Conservation (phyloP, 345 rosid genomes). For the Salix udensis region DNA sequence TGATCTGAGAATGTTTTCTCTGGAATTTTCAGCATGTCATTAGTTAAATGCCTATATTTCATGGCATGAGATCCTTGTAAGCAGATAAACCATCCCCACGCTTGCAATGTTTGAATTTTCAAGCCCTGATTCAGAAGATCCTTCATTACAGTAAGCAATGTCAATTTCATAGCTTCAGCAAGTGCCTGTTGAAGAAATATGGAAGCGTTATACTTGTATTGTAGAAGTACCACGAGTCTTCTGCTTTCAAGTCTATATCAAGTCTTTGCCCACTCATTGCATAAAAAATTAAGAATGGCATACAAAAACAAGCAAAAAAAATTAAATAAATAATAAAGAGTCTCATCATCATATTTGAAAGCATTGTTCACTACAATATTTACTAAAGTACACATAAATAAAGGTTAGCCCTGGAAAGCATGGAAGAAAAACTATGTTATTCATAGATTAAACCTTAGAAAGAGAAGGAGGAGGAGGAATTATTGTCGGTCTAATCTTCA, state of each 20-base stretch:
- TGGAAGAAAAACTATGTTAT: neutral
- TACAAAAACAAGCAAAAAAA: neutral
- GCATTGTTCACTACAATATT: neutral
- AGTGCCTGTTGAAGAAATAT: slow-evolving; percentile 35
- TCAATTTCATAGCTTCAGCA: slow-evolving; percentile 37
- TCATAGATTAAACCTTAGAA: slow-evolving; percentile 35
- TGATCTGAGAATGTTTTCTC: slow-evolving; percentile 50
- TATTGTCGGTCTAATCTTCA: slow-evolving; percentile 37
- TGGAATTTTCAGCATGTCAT: slow-evolving; percentile 52
- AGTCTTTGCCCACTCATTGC: neutral
- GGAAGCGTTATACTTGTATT: neutral
- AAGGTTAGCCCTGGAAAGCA: neutral
- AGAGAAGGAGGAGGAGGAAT: slow-evolving; percentile 44
- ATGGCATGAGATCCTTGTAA: slow-evolving; percentile 39
- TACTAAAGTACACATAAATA: neutral
- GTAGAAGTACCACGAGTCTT: neutral
- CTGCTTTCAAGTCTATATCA: neutral
- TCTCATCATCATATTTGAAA: neutral
- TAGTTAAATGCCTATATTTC: slow-evolving; percentile 39
- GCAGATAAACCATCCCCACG: slow-evolving; percentile 60
- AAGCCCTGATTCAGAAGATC: slow-evolving; percentile 39
- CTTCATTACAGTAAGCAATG: slow-evolving; percentile 39
- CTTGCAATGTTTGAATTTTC: slow-evolving; percentile 49
- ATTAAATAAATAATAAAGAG: neutral
- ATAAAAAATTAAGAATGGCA: neutral